A percentile compares a stretch with the other conserved stretches of the same genome.
Evolutionary conservation across 2,329 filamentous ascomycete species (phyloP).

Genomic region (Ophiostoma fasciatum): DNA sequence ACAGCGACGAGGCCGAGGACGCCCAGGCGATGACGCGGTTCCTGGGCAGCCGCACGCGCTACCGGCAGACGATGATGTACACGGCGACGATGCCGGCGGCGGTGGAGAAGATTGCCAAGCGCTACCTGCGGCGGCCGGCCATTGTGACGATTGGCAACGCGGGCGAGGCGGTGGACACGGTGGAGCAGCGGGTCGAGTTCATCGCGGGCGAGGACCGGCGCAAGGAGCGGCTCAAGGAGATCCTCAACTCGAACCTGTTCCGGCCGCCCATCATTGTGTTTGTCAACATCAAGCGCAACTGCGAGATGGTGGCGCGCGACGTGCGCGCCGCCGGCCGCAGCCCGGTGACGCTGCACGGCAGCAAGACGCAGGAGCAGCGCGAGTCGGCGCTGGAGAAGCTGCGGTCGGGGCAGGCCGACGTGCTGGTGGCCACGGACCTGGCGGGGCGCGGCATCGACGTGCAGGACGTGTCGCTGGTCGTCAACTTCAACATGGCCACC

Average conservation of each 20-base stretch:
- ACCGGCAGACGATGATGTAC: constrained; percentile 99
- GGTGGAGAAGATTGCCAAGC: constrained; percentile 91
- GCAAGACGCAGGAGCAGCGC: constrained; percentile 95
- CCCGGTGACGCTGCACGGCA: constrained; percentile 80
- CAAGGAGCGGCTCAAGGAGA: constrained; percentile 90
- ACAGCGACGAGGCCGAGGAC: constrained; percentile 83
- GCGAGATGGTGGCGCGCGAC: constrained; percentile 84
- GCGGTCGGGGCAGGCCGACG: constrained; percentile 63
- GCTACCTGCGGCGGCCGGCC: constrained; percentile 84
- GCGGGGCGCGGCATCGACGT: constrained; percentile 97
- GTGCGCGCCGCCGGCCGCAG: constrained; percentile 90
- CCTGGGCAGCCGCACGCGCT: constrained; percentile 60
- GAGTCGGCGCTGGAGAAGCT: constrained; percentile 82
- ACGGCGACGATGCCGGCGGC: constrained; percentile 92
- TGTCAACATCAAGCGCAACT: constrained; percentile 99
- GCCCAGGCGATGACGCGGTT: constrained; percentile 69
- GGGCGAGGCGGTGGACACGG: constrained; percentile 92
- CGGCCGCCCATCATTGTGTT: constrained; percentile 92
- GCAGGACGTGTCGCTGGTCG: constrained; percentile 77
- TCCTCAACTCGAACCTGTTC: constrained; percentile 68
- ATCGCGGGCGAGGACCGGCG: constrained; percentile 82
- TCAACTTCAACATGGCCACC: constrained; percentile 98
- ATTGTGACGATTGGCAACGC: constrained; percentile 89
- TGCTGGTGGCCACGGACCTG: constrained; percentile 89
- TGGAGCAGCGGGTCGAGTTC: constrained; percentile 94